Evolutionary conservation across 2,329 filamentous ascomycete genomes (phyloP), one percentile per base, ranked within the genome.

Genomic region (Boeremia lycopersici): DNA sequence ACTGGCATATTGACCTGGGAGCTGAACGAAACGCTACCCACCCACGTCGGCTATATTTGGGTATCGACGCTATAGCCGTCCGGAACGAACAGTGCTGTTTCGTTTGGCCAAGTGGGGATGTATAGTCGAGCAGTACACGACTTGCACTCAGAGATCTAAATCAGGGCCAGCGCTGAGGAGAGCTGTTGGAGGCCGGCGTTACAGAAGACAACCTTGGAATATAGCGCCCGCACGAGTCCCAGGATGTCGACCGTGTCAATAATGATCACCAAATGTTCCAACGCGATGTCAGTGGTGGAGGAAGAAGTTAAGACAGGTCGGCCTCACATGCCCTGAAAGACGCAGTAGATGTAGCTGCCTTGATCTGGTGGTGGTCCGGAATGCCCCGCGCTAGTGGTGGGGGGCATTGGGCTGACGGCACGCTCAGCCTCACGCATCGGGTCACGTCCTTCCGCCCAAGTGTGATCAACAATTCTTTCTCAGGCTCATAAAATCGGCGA

Each of bases 1-100:
- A 72, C 69, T 58, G 69, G 68, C 69, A 72, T 72, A 15, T 56
- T 57, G 57, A 56, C 25, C 48, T 34, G 34, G 38, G 49, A 25
- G 53, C 53, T 31, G 29, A 29, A 31, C 43, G 42, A 40, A 45
- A 49, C 38, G 38, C 48, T 51, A 48, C 23, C 36, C 39, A 28
- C 42, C 43, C 43, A 53, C 25, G 35, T 28, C 42, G 42, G 53
- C 57, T 65, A 57, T 52, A 51, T 48, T 56, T 63, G 58, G 54
- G 28, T 45, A 41, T 29, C 25, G 25, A 56, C 48, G 49, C 44
- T 52, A n/a, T 48, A 40, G 11, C 15, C 40, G 44, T 30, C 25
- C 45, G 26, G 41, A 48, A 50, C 49, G 26, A 29, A 42, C 38
- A 39, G 44, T 39, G 15, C 7, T 41, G 44, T 57, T 62, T 59